phyloP scores from a whole-genome alignment of 2,329 filamentous ascomycete species.

The Fusarium paranaense region DNA sequence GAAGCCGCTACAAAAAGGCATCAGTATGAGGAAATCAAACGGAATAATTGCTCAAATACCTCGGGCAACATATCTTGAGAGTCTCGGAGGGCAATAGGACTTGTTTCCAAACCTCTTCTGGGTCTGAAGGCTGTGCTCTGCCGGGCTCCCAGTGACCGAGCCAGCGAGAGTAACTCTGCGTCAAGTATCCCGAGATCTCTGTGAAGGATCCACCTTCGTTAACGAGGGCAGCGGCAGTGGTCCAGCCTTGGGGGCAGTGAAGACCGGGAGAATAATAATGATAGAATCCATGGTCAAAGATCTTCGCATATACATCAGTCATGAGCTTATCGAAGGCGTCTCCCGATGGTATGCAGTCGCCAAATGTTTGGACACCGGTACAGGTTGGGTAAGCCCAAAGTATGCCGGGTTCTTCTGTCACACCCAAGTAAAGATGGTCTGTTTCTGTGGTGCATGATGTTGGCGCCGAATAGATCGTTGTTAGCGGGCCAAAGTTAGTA shows the following conservation, averaged over 20 bases:
- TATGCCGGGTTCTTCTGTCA: not conserved
- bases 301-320: not conserved
- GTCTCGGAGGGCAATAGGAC: constrained; percentile 28
- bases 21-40: not conserved
- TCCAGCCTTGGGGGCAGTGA: constrained; percentile 39
- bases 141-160: not conserved
- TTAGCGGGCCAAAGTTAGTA: constrained; percentile 44
- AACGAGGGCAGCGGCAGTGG: constrained; percentile 31
- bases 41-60: constrained; percentile 1
- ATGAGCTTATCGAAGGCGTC: constrained; percentile 18
- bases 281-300: constrained; percentile 20
- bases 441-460: constrained; percentile 31
- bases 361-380: not conserved
- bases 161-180: not conserved
- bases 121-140: not conserved
- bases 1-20: constrained; percentile 11
- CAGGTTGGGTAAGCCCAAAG: constrained; percentile 25
- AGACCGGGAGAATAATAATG: constrained; percentile 40
- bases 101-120: constrained; percentile 7
- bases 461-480: constrained; percentile 41
- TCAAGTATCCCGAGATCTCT: constrained; percentile 15
- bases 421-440: not conserved
- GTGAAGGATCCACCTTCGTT: constrained; percentile 2
- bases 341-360: constrained; percentile 39
- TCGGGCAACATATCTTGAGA: constrained; percentile 39